Base-by-base conservation (phyloP, 768 basidiomycete genomes). In the Mycena belliarum region DNA sequence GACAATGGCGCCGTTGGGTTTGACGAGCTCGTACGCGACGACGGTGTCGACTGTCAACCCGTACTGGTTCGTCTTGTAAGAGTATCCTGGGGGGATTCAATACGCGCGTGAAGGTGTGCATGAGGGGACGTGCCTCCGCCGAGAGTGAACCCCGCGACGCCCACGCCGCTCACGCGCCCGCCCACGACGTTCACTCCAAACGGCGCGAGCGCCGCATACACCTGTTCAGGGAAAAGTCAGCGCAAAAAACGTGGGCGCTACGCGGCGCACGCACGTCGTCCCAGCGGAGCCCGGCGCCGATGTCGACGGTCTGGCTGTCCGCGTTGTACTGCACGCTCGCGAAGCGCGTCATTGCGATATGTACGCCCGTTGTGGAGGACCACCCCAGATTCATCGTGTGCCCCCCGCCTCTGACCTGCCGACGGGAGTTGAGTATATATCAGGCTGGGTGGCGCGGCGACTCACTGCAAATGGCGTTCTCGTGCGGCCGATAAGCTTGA, bases 41-140 rank as follows among this genome's bases (percentile, higher is more conserved):
- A 87, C 73, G 1, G 74, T 84, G 56, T 88, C 86, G 18, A 79
- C 63, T 0, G 82, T 80, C 47, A 89, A 60, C 14, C 87, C 86
- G 57, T 79, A 73, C 52, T 86, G 82, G 58, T 88, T 86, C 0
- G 82, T 82, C 48, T 77, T 71, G 79, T 80, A 88, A 9, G 87
- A 87, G 63, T 85, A 88, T 2, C 87, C 61, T 62, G 32, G 10
- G 11, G 3, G 3, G 11, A 14, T 33, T 47, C 45, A 11, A 28
- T 11, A 11, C 29, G 23, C n/a, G 38, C 4, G 12, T n/a, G n/a
- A 8, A 15, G 15, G 12, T 15, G 52, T 20, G 38, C 25, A 21
- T 6, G 12, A 12, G 20, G 20, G 18, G 29, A 46, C 71, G 54
- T 44, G 75, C 79, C 85, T 76, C 86, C 86, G 9, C 85, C 84